phyloP scores from a whole-genome alignment of 192 early-diverging fungal species.

The Gryganskiella cystojenkinii region DNA sequence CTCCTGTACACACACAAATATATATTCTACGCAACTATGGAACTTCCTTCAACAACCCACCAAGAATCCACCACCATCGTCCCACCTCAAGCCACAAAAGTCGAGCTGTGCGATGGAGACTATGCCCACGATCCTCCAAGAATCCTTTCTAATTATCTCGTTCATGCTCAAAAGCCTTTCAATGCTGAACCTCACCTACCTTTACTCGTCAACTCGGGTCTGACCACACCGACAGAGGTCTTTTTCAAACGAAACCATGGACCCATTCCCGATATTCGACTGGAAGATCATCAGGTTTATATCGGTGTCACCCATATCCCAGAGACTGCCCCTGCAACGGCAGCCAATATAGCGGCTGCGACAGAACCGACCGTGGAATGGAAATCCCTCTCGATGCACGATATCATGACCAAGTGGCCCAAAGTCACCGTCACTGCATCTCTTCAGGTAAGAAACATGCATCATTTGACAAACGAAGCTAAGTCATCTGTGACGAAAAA shows the following conservation, averaged over 20 bases:
- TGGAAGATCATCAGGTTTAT: slow-evolving; percentile 62
- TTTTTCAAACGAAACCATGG: slow-evolving; percentile 94
- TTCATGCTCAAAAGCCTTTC: slow-evolving; percentile 75
- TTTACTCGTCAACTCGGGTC: slow-evolving; percentile 64
- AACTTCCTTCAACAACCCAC: background rate
- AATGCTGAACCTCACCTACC: slow-evolving; percentile 84
- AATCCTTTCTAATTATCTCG: slow-evolving; percentile 63
- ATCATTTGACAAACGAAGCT: background rate
- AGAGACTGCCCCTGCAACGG: background rate
- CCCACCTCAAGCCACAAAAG: background rate
- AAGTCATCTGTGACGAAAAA: no score
- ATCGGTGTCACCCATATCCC: slow-evolving; percentile 66
- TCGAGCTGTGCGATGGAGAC: slow-evolving; percentile 18
- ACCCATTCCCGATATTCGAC: slow-evolving; percentile 81
- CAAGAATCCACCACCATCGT: background rate
- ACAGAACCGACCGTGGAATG: slow-evolving; percentile 6
- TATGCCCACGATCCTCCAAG: slow-evolving; percentile 81
- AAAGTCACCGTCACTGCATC: slow-evolving; percentile 20
- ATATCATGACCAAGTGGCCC: slow-evolving; percentile 30
- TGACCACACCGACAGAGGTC: slow-evolving; percentile 77
- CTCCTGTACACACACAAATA: background rate
- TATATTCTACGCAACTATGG: slow-evolving; percentile 1
- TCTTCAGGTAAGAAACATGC: background rate
- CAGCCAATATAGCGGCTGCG: background rate
- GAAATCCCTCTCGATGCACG: slow-evolving; percentile 9